Base-by-base conservation (phyloP, 2,329 filamentous ascomycete species). In the Tothia fuscella region DNA sequence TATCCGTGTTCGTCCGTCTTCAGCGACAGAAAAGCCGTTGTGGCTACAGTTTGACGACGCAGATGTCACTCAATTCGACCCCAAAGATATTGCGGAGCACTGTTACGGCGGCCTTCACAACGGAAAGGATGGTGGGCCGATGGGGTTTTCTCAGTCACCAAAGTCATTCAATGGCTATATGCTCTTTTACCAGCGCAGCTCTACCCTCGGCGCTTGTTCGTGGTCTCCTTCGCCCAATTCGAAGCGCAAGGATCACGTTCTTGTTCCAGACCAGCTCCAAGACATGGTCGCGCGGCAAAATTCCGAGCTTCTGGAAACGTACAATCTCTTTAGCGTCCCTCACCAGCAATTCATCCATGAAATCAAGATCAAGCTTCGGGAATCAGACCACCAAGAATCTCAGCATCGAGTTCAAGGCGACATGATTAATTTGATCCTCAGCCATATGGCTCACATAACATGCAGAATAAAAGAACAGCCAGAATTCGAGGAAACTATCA, bases 11-110 rank as follows among this genome's bases (percentile, higher is more conserved):
- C 74, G 87, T 14, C 77, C 84, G 16, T 68, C 64, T 13, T 61
- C 70, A 16, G 57, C 63, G 25, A 57, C 57, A 4, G 64, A 65
- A 9, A 63, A 52, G 41, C 61, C 60, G 40, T 65, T 65, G 4
- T 98, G 91, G 91, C 71, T 93, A 7, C 85, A 94, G 55, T 95
- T 95, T 61, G 96, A 98, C 51, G 91, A 98, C 56, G 80, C 86
- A n/a, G 69, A 75, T 38, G 88, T 94, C 19, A 76, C 68, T 14
- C 62, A 69, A 2, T 95, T 89, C 68, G 81, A 94, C 50, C 76
- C 80, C 6, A 65, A 66, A 2, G 71, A 76, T 17, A 81, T 96
- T 62, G 77, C 83, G 46, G 70, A 72, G 41, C 74, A 80, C 31
- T 91, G 88, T 51, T 94, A 87, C 45, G 65, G 66, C 22, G 65